phyloP scores from a whole-genome alignment of 768 basidiomycete genomes.

The Phylloporus sp. region DNA sequence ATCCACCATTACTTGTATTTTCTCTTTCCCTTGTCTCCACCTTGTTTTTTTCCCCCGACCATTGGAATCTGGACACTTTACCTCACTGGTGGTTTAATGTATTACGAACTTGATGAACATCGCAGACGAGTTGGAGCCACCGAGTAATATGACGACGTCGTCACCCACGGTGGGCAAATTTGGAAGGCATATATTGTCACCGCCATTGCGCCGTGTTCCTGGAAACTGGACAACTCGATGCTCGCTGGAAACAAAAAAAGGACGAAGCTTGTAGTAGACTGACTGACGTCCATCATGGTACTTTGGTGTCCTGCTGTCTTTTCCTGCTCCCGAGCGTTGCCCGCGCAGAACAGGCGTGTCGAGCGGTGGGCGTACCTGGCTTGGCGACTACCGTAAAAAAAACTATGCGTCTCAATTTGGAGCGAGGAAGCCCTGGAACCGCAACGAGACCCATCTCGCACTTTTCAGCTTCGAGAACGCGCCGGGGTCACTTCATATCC shows the following conservation, averaged over 20 bases:
- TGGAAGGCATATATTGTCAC: slow-evolving; percentile 2
- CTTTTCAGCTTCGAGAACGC: slow-evolving; percentile 1
- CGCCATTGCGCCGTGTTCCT: slow-evolving; percentile 24
- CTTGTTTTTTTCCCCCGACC: slow-evolving; percentile 1
- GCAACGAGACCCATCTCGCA: background rate
- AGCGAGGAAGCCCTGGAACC: slow-evolving; percentile 10
- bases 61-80: slow-evolving; percentile 12
- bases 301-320: background rate
- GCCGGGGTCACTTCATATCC: slow-evolving; percentile 4
- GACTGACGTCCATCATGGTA: background rate
- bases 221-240: slow-evolving; percentile 16
- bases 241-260: background rate
- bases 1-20: slow-evolving; percentile 29
- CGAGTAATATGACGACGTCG: no score
- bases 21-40: background rate
- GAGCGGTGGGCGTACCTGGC: slow-evolving; percentile 7
- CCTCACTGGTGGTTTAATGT: slow-evolving; percentile 14
- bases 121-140: no score
- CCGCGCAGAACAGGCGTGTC: background rate
- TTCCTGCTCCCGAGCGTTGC: background rate
- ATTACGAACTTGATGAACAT: slow-evolving; percentile 19
- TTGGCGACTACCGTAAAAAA: slow-evolving; percentile 11
- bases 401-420: slow-evolving; percentile 24
- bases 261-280: background rate
- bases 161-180: background rate